Base-by-base conservation (phyloP, 805 yeast species). In the Hanseniaspora lindneri region DNA sequence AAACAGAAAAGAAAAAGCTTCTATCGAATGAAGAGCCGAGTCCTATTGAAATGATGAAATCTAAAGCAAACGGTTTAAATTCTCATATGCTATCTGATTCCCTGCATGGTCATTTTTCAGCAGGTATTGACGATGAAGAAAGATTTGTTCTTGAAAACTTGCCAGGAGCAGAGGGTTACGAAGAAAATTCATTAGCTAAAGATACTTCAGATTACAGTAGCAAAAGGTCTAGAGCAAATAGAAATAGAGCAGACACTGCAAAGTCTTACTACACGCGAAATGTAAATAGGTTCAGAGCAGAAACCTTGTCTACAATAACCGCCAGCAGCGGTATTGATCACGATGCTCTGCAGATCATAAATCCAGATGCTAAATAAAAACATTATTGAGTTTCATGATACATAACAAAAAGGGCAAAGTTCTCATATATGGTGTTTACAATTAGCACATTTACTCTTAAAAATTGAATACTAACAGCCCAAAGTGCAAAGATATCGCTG, bases 121-220 rank as follows among this genome's bases (percentile, higher is more conserved):
- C 51, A 9, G 52, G 51, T 17, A 53, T 48, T 14, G 55, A 53
- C 29, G 58, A 52, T 32, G 51, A 53, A 16, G 62, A 62, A 28
- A 53, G 54, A 14, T 57, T 43, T 19, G 39, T 58, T 40, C 33
- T 64, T 30, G 53, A 59, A 16, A 60, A 57, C 13, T 57, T 64
- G 20, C 68, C 68, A 1, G 68, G 68, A 21, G 65, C 63, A 51
- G 66, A 64, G 27, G 66, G 66, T 0, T 64, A 64, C 35, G 57
- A 61, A 46, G 60, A 65, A 47, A 66, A 64, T 39, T 44, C 48
- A 3, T 23, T 44, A 11, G 24, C 37, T 10, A 35, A 65, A 60
- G 41, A 51, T 54, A 14, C 55, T 61, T 59, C 63, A 63, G 11
- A 66, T 64, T 19, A 41, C 59, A 21, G 52, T 4, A 2, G 65